Base-by-base conservation (phyloP, 1,284 basidiomycete genomes). In the Pterulicium gracile region DNA sequence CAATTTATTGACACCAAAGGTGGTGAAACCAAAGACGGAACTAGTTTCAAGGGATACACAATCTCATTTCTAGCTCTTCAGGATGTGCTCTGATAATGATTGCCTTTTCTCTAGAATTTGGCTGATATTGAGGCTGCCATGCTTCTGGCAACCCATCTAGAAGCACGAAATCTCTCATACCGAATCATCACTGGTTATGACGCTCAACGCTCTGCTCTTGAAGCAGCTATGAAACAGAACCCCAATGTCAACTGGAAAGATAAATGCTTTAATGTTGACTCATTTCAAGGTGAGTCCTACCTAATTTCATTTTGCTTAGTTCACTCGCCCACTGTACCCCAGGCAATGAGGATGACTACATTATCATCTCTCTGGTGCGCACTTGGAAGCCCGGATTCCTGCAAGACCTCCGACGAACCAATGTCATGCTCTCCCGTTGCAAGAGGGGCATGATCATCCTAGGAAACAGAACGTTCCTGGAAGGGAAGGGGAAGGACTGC, bases 121-220 rank as follows among this genome's bases (percentile, higher is more conserved):
- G 52, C 55, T 32, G 80, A 82, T 58, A 59, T 62, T 50, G 54
- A 68, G 40, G 63, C 63, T 23, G 67, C 73, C 24, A 49, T 79
- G 5, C 56, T 65, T 42, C 58, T 82, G 54, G 71, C 75, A 24
- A 49, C 58, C 34, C 61, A 69, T 35, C 68, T 80, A 36, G 63
- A 76, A 51, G 56, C 59, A 3, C 52, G 68, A 39, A 49, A 58
- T 1, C 70, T 69, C 51, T 57, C 62, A 0, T 84, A 69, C 55
- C 70, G 70, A 39, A 72, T 86, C 44, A 79, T 86, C 42, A 86
- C 80, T 3, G 81, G 81, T 1, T 86, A 85, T 68, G 80, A 81
- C 55, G 70, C 66, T 2, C 83, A 86, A 56, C 68, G 79, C 13
- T 67, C 58, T 27, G 45, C 61, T 4, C 67, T 86, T 54, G 75